These are phyloP conservation scores for Berberis thunbergii DNA, from an alignment of 164 flowering plant genomes.

Conservation along the genomic window DNA sequence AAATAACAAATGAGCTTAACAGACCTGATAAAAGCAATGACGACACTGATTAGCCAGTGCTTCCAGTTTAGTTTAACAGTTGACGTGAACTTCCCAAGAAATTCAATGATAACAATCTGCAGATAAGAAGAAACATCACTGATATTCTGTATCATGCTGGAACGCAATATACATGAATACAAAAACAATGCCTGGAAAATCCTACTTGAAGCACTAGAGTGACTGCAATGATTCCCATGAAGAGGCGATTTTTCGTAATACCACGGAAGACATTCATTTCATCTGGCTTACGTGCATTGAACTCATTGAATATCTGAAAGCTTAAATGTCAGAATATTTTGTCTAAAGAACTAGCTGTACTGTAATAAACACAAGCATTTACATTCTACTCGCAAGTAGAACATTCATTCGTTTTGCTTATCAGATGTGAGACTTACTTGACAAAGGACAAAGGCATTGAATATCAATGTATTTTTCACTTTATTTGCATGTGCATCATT, in stretches of 20 bases:
- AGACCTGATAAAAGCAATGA: too few relatives aligned
- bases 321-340: background rate
- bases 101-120: too few relatives aligned
- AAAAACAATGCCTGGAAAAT: too few relatives aligned
- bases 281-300: slow-evolving; percentile 94
- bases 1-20: too few relatives aligned
- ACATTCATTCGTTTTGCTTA: background rate
- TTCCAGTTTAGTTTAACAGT: too few relatives aligned
- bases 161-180: too few relatives aligned
- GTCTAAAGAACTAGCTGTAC: too few relatives aligned
- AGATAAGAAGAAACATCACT: too few relatives aligned
- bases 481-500: slow-evolving; percentile 26
- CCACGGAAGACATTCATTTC: slow-evolving; percentile 70
- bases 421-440: slow-evolving; percentile 44
- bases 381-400: background rate
- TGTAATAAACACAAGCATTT: too few relatives aligned
- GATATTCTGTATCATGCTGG: too few relatives aligned
- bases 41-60: too few relatives aligned
- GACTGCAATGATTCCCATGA: slow-evolving; percentile 57
- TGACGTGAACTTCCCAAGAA: too few relatives aligned
- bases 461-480: slow-evolving; percentile 79
- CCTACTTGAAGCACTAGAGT: slow-evolving; percentile 79
- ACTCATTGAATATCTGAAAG: slow-evolving; percentile 76
- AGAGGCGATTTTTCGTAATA: slow-evolving; percentile 58
- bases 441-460: slow-evolving; percentile 84